Percentiles rank a stretch among this genome's conserved stretches.
phyloP scores from a whole-genome alignment of 73 alveolate species.

The Breviolum minutum region DNA sequence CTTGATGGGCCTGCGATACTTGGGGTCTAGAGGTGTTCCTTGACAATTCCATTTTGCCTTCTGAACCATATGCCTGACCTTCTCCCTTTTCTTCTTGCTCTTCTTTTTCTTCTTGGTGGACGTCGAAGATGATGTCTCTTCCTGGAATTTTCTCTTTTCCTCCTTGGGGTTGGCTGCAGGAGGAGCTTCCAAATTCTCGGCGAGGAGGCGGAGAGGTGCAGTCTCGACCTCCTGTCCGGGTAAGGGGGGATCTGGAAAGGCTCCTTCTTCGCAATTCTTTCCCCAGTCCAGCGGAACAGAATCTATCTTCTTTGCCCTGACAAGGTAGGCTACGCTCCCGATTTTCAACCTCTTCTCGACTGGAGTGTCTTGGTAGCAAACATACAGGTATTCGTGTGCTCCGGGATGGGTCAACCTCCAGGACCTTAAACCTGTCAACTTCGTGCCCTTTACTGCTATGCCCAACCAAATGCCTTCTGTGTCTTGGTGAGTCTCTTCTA shows the following conservation, averaged over 20 bases:
- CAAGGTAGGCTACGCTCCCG: not conserved
- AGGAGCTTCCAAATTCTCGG: not conserved
- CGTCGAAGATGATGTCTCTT: not conserved
- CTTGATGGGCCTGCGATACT: not conserved
- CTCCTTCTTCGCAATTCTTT: not conserved
- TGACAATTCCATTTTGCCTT: not conserved
- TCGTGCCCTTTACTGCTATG: not conserved
- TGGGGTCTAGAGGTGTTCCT: not conserved
- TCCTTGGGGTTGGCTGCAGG: not conserved
- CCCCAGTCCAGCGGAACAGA: not conserved
- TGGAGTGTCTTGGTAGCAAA: no score
- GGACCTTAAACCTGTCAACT: not conserved
- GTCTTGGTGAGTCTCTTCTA: not conserved
- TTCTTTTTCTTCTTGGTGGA: not conserved
- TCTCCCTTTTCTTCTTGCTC: not conserved
- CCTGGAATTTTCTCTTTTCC: not conserved
- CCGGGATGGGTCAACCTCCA: not conserved
- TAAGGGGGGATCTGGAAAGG: not conserved
- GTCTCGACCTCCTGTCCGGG: not conserved
- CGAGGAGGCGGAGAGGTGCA: not conserved
- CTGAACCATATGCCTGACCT: not conserved
- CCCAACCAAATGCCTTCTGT: not conserved
- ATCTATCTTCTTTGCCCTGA: not conserved
- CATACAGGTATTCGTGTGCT: no score
- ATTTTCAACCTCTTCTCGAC: not conserved